A percentile compares a stretch with the other conserved stretches of the same genome.
These are phyloP conservation scores for Seiridium cupressi DNA, from an alignment of 2,329 filamentous ascomycete species.

Conservation along the genomic window DNA sequence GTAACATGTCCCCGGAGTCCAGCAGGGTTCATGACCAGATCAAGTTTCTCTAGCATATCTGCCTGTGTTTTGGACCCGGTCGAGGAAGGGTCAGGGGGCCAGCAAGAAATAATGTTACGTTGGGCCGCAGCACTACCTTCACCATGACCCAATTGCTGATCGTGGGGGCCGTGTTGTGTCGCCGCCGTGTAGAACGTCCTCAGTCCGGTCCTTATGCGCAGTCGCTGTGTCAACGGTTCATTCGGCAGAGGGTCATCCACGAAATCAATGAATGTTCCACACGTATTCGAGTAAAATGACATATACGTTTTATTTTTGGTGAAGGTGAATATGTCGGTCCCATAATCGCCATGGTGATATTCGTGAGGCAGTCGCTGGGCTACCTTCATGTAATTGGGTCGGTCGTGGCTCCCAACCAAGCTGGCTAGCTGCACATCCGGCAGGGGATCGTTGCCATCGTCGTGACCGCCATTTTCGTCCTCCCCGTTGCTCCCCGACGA, in stretches of 20 bases:
- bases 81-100: conserved; percentile 18
- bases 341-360: conserved; percentile 49
- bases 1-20: conserved; percentile 15
- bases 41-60: conserved; percentile 10
- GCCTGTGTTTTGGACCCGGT: not conserved
- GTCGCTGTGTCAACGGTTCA: conserved; percentile 26
- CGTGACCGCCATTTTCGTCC: not conserved
- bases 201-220: conserved; percentile 50
- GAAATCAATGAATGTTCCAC: conserved; percentile 57
- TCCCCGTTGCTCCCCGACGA: not conserved
- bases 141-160: not conserved
- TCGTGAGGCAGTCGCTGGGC: conserved; percentile 31
- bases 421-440: conserved; percentile 1
- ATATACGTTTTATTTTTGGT: conserved; percentile 53
- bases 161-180: not conserved
- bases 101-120: conserved; percentile 21
- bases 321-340: conserved; percentile 34
- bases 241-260: conserved; percentile 47
- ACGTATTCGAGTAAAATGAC: conserved; percentile 51
- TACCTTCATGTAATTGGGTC: conserved; percentile 33
- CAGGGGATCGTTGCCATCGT: conserved; percentile 5
- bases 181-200: conserved; percentile 24
- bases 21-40: conserved; percentile 20
- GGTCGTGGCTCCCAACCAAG: conserved; percentile 20
- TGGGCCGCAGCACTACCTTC: conserved; percentile 3